A percentile compares a stretch with the other conserved stretches of the same genome.
Conservation (phyloP, 306 rosid species). For the Trifolium repens region DNA sequence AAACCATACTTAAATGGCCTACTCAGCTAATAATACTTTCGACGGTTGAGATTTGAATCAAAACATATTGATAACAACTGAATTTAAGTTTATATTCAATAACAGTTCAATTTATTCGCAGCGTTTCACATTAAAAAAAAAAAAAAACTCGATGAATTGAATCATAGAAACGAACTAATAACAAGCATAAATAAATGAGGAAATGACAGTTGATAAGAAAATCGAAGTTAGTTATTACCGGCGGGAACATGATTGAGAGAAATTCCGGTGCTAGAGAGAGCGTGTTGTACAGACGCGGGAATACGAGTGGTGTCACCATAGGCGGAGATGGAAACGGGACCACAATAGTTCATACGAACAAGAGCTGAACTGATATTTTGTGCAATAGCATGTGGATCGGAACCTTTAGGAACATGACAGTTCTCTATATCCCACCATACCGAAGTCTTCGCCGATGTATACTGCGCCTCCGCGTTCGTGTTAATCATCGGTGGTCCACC, state of each 20-base stretch:
- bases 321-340: slow-evolving; percentile 86
- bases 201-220: not conserved
- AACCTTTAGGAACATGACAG: slow-evolving; percentile 77
- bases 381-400: slow-evolving; percentile 77
- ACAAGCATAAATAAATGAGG: not conserved
- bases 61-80: not conserved
- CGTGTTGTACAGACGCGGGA: slow-evolving; percentile 70
- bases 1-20: not conserved
- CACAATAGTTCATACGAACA: slow-evolving; percentile 69
- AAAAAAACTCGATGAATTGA: not conserved
- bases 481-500: slow-evolving; percentile 20
- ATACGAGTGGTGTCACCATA: slow-evolving; percentile 82
- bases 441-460: slow-evolving; percentile 70
- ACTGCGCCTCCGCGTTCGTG: slow-evolving; percentile 68
- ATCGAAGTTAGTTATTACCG: slow-evolving; percentile 43
- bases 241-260: slow-evolving; percentile 91
- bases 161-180: not conserved
- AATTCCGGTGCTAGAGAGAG: slow-evolving; percentile 90
- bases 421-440: slow-evolving; percentile 99
- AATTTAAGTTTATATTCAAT: not conserved
- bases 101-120: not conserved
- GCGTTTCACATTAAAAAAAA: not conserved
- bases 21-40: not conserved
- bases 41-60: not conserved
- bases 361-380: slow-evolving; percentile 89